phyloP scores from a whole-genome alignment of 2,329 filamentous ascomycete species.

The Paecilomyces formosus region DNA sequence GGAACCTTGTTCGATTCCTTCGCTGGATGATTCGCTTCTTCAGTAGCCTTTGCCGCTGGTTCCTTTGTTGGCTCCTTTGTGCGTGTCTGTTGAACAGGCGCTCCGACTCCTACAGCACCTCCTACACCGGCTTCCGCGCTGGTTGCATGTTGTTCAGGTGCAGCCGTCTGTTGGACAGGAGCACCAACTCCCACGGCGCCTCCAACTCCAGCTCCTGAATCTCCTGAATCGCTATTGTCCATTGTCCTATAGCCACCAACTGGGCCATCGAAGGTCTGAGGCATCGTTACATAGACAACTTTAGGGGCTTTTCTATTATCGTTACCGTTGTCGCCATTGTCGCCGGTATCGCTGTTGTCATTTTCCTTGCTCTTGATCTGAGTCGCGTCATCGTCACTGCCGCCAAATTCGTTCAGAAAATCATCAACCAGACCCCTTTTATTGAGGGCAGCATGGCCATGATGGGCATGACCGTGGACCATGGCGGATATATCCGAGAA shows the following conservation, averaged over 20 bases:
- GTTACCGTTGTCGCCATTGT: background rate
- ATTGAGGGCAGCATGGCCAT: conserved; percentile 14
- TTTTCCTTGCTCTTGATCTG: background rate
- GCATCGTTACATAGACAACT: conserved; percentile 46
- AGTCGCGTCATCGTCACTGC: background rate
- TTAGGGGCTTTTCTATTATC: background rate
- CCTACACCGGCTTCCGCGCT: background rate
- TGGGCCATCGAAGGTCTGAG: conserved; percentile 45
- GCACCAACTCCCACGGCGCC: background rate
- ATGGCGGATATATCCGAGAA: conserved; percentile 10
- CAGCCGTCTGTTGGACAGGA: background rate
- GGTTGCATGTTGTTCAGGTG: background rate
- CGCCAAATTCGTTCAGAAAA: background rate
- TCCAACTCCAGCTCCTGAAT: background rate
- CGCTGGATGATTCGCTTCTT: background rate
- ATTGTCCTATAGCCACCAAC: conserved; percentile 43
- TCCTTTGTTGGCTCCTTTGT: background rate
- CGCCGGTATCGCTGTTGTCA: conserved; percentile 5
- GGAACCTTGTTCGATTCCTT: background rate
- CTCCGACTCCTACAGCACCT: background rate
- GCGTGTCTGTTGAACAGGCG: background rate
- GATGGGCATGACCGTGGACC: conserved; percentile 26
- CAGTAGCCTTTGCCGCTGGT: background rate
- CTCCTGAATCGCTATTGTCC: conserved; percentile 6
- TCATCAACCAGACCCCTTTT: conserved; percentile 8